Evolutionary conservation across 768 basidiomycete genomes (phyloP), one percentile per base, ranked within the genome.

Genomic region (Baorangia bicolor): DNA sequence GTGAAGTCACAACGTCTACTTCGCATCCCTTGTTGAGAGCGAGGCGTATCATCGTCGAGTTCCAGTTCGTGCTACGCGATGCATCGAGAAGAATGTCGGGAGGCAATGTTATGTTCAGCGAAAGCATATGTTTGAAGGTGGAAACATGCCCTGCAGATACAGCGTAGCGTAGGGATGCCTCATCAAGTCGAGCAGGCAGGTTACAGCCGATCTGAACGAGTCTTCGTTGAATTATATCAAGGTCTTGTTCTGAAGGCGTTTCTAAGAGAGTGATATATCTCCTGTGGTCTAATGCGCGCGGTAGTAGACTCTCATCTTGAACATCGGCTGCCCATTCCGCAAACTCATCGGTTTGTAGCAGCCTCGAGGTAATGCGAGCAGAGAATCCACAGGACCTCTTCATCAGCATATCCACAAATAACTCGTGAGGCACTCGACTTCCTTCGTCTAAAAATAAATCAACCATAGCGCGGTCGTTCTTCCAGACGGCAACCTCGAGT

Each of bases 271-370:
- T 30, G 10, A n/a, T n/a, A 30, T 30, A 30, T 30, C 30, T 30
- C 30, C 12, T 2, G 3, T 30, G 27, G 12, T 43, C 38, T 1
- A 56, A 5, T 39, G 35, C 45, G 1, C n/a, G 8, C 21, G 44
- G 21, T 23, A 46, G 20, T 5, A 12, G 4, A 28, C n/a, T 11
- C 34, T 47, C 16, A 1, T 57, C 18, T 13, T 0, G 13, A 4
- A 4, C 2, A 6, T 10, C 5, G 2, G 13, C 3, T 0, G 50
- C 49, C 61, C 59, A 62, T 20, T 61, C 58, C 6, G 11, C 55
- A n/a, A 62, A 60, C 16, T 56, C 55, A 16, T 49, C 43, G 2
- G 58, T 56, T 31, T 55, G 58, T 13, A 56, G 21, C 11, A 59
- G 25, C 20, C 14, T 56, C 8, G 39, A 18, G 18, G 43, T 23